These are phyloP conservation scores for Aspergillus caelatus DNA, from an alignment of 2,329 filamentous ascomycete genomes.

Conservation along the genomic window DNA sequence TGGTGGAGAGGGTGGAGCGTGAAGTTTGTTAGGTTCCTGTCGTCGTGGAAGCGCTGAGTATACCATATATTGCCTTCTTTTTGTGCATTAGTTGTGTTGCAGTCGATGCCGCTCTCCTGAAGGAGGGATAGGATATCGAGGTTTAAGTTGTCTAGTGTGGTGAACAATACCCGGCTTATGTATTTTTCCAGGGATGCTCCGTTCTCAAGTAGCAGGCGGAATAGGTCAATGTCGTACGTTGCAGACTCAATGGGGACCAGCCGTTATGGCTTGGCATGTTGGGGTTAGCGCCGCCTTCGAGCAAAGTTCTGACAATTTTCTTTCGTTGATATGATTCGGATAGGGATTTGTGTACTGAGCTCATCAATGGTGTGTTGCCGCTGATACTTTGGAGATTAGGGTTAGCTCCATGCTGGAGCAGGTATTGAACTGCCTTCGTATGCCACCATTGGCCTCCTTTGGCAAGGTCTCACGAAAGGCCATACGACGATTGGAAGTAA, in stretches of 20 bases:
- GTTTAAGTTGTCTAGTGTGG: constrained; percentile 13
- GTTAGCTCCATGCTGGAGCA: constrained; percentile 21
- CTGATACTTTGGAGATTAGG: constrained; percentile 15
- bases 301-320: constrained; percentile 15
- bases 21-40: not conserved
- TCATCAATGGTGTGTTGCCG: constrained; percentile 2
- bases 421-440: constrained; percentile 18
- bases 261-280: constrained; percentile 20
- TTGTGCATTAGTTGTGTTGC: constrained; percentile 14
- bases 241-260: constrained; percentile 18
- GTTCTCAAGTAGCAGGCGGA: constrained; percentile 16
- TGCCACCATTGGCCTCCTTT: constrained; percentile 26
- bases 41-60: constrained; percentile 6
- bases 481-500: not conserved
- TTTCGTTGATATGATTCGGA: constrained; percentile 16
- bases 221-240: constrained; percentile 13
- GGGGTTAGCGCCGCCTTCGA: constrained; percentile 21
- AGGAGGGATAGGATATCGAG: constrained; percentile 9
- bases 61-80: constrained; percentile 18
- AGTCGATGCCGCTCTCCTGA: constrained; percentile 14
- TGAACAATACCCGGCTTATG: constrained; percentile 7
- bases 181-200: constrained; percentile 16
- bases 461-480: constrained; percentile 8
- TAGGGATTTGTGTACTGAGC: not conserved
- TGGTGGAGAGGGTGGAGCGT: constrained; percentile 20